phyloP scores from a whole-genome alignment of 805 yeast genomes.

The Suhomyces canberraensis region DNA sequence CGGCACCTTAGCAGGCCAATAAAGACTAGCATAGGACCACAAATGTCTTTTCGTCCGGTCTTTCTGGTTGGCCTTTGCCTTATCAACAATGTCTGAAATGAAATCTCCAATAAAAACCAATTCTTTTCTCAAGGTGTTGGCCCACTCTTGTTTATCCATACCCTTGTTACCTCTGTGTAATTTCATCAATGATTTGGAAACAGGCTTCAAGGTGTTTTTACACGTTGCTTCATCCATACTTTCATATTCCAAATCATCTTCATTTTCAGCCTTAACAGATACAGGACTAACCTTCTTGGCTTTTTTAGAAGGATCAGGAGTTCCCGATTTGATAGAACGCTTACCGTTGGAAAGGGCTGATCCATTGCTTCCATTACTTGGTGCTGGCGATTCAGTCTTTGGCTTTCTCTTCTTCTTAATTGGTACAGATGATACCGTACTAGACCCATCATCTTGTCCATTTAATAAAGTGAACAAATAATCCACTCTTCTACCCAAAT shows the following conservation, averaged over 20 bases:
- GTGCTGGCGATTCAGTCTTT: slow-evolving; percentile 16
- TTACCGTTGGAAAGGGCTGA: slow-evolving; percentile 4
- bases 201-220: slow-evolving; percentile 58
- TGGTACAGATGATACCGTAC: slow-evolving; percentile 8
- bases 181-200: slow-evolving; percentile 61
- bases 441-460: slow-evolving; percentile 47
- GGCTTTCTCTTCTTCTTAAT: slow-evolving; percentile 17
- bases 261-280: slow-evolving; percentile 10
- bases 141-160: slow-evolving; percentile 74
- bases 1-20: slow-evolving; percentile 87
- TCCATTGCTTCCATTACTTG: slow-evolving; percentile 4
- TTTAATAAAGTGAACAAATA: slow-evolving; percentile 69
- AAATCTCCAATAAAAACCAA: slow-evolving; percentile 71
- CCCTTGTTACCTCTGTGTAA: slow-evolving; percentile 72
- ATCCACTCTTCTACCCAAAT: slow-evolving; percentile 87
- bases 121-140: slow-evolving; percentile 63
- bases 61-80: slow-evolving; percentile 16
- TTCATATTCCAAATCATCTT: slow-evolving; percentile 55
- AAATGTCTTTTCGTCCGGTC: slow-evolving; percentile 56
- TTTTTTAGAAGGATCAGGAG: slow-evolving; percentile 17
- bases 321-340: slow-evolving; percentile 13
- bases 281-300: slow-evolving; percentile 13
- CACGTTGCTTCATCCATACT: slow-evolving; percentile 77
- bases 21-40: slow-evolving; percentile 80
- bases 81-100: slow-evolving; percentile 41